Base-by-base conservation (phyloP, 306 rosid species). In the Vigna unguiculata region DNA sequence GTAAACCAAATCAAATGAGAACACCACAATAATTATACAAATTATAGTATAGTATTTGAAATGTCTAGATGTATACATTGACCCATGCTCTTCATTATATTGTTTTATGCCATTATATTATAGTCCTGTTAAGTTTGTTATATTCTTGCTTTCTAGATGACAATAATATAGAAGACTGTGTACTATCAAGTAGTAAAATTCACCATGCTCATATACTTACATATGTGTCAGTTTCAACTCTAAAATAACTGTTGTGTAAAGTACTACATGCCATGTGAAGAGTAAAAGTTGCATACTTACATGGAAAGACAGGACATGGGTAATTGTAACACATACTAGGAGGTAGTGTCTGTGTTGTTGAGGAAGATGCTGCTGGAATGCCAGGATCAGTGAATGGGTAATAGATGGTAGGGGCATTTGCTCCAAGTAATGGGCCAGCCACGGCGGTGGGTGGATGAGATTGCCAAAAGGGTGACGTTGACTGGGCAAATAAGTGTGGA, bases 271-370 rank as follows among this genome's bases (percentile, higher is more conserved):
- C 14, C 30, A 62, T 21, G 53, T 52, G 62, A 82, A 66, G 60
- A 58, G 61, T 34, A 8, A 60, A 19, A 63, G 64, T 77, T 53
- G 68, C 59, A 41, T 11, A 59, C 49, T 78, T 77, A 88, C 96
- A 86, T 69, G 85, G 62, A 82, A 83, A 82, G 9, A 85, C 77
- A 7, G 87, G 84, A 79, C 75, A 77, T 7, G 86, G 10, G 77
- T 73, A 87, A 7, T 52, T 84, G 74, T 81, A 83, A 85, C 61
- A 49, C 32, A 79, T 53, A 76, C 78, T 87, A 49, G 93, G 87
- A 83, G 70, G 68, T 40, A 14, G 74, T 22, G 73, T 65, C 57
- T 81, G 87, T 51, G 67, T 68, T 34, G 74, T 61, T 21, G 83
- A 67, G 38, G 84, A 73, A 84, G 83, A 34, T 71, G 76, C 88